Evolutionary conservation across 371 early-diverging fungal genomes (phyloP).

Genomic region (Mucor irregularis): DNA sequence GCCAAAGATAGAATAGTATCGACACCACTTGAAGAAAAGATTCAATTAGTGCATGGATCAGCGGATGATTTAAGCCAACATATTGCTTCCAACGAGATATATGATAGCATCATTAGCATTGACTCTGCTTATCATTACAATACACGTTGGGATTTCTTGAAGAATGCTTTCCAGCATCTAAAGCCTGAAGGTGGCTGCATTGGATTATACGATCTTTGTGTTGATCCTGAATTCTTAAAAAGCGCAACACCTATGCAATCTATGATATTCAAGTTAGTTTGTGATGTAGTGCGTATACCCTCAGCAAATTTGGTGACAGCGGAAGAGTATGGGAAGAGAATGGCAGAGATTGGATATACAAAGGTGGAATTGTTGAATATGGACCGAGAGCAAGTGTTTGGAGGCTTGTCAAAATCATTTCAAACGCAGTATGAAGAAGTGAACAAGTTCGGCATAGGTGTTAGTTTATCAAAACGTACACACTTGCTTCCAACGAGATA

Average conservation of each 20-base stretch:
- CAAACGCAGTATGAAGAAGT: slow-evolving; percentile 1
- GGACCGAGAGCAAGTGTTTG: slow-evolving; percentile 19
- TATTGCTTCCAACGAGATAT: slow-evolving; percentile 6
- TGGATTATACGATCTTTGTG: slow-evolving; percentile 41
- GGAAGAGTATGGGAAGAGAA: slow-evolving; percentile 15
- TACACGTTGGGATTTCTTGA: slow-evolving; percentile 52
- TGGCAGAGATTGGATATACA: slow-evolving; percentile 18
- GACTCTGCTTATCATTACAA: slow-evolving; percentile 63
- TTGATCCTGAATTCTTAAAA: slow-evolving; percentile 19
- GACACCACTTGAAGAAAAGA: neutral
- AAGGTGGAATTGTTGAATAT: slow-evolving; percentile 15
- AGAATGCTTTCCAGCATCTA: slow-evolving; percentile 28
- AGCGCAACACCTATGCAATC: slow-evolving; percentile 5
- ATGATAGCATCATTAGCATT: slow-evolving; percentile 50
- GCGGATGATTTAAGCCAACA: slow-evolving; percentile 27
- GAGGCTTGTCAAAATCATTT: slow-evolving; percentile 21
- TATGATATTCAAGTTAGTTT: slow-evolving; percentile 6
- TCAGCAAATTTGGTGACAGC: slow-evolving; percentile 28
- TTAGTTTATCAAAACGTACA: slow-evolving; percentile 10
- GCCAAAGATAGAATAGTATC: slow-evolving; percentile 18
- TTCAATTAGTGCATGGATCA: slow-evolving; percentile 29
- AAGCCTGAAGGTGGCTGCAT: slow-evolving; percentile 34
- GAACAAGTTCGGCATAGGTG: slow-evolving; percentile 9
- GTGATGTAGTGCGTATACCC: slow-evolving; percentile 25
- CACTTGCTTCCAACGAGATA: too few species aligned